These are phyloP conservation scores for Albatrellus ellisii DNA, from an alignment of 768 basidiomycete genomes.

Conservation along the genomic window DNA sequence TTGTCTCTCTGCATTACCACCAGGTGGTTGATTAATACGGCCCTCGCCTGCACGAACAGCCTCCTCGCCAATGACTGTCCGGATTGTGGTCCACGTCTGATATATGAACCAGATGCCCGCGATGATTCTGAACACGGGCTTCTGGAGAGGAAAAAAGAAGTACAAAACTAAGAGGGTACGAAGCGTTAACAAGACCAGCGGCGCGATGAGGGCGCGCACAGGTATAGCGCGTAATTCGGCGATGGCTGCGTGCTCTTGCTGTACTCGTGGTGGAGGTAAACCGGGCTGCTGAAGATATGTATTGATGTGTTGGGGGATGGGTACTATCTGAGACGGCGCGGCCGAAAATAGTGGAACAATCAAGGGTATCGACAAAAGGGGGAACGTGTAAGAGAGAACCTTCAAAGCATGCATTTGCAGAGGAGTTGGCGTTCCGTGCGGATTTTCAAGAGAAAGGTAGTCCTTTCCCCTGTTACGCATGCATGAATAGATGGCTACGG, in stretches of 20 bases:
- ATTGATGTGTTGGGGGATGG: constrained; percentile 8
- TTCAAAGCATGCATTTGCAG: constrained; percentile 11
- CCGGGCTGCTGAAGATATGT: constrained; percentile 12
- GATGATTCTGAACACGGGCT: constrained; percentile 11
- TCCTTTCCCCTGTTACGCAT: constrained; percentile 7
- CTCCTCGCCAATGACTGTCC: constrained; percentile 8
- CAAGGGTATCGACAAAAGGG: constrained; percentile 6
- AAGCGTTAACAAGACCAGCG: constrained; percentile 10
- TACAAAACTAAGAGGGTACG: constrained; percentile 12
- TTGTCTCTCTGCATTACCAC: not conserved
- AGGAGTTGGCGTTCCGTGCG: constrained; percentile 10
- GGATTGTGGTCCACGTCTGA: constrained; percentile 15
- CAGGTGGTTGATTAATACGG: not conserved
- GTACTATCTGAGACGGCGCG: not conserved
- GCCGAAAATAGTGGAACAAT: not conserved
- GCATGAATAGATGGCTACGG: not conserved
- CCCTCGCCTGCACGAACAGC: constrained; percentile 1
- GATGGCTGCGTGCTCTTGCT: constrained; percentile 10
- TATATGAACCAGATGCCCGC: constrained; percentile 12
- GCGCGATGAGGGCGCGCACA: constrained; percentile 12
- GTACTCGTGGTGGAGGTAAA: constrained; percentile 9
- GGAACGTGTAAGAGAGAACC: constrained; percentile 11
- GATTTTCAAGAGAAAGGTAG: constrained; percentile 9
- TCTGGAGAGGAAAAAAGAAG: constrained; percentile 14
- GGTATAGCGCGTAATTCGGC: constrained; percentile 13